Evolutionary conservation across 2,329 filamentous ascomycete species (phyloP).

Genomic region (Ophiostoma sp.): DNA sequence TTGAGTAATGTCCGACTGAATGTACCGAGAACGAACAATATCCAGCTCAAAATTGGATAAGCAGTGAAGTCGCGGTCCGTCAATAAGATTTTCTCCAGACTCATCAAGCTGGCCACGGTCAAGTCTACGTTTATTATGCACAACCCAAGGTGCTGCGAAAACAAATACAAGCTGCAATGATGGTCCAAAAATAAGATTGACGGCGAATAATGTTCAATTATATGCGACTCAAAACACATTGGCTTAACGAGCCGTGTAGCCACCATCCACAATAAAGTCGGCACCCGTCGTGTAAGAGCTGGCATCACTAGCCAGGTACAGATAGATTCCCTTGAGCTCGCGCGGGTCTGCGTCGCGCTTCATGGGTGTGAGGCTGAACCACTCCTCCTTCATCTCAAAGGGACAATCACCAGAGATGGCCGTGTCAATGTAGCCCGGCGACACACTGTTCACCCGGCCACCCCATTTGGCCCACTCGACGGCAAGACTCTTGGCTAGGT

Average conservation of each 20-base stretch:
- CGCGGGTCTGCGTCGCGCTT: conserved; percentile 67
- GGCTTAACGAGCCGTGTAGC: conserved; percentile 43
- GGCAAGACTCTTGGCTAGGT: conserved; percentile 63
- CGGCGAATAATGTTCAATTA: no score
- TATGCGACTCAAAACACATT: background rate
- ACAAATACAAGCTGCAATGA: no score
- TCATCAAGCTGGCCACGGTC: no score
- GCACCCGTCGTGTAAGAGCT: conserved; percentile 72
- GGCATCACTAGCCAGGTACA: conserved; percentile 79
- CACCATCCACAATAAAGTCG: conserved; percentile 71
- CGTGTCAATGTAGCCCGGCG: conserved; percentile 70
- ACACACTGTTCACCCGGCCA: conserved; percentile 66
- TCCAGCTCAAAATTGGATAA: no score
- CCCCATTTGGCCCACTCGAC: conserved; percentile 69
- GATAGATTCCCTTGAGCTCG: conserved; percentile 79
- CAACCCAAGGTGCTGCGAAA: no score
- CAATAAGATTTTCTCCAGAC: no score
- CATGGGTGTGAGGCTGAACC: conserved; percentile 76
- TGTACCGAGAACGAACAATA: no score
- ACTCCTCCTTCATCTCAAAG: conserved; percentile 62
- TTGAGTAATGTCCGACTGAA: no score
- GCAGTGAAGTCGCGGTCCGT: no score
- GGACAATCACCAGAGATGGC: conserved; percentile 64
- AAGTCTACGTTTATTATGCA: no score
- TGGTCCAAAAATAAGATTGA: no score